These are phyloP conservation scores for Rhynchosporium secalis DNA, from an alignment of 2,329 filamentous ascomycete species.

Conservation along the genomic window DNA sequence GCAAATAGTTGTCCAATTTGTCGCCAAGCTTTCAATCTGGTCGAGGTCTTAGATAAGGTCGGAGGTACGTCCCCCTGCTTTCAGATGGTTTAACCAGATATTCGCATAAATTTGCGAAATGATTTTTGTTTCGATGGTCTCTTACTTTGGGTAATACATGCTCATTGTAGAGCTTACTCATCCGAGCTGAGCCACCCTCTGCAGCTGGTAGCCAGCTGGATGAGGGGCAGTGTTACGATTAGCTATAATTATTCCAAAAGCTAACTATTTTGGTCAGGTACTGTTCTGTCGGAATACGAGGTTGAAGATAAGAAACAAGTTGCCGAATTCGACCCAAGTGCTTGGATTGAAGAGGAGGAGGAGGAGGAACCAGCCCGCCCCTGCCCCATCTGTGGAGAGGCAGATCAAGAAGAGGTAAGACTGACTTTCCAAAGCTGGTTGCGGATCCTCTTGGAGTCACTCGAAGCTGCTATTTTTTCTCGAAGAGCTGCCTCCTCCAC, in stretches of 20 bases:
- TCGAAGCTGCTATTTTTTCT: background rate
- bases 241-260: conserved; percentile 6
- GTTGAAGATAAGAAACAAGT: conserved; percentile 87
- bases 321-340: conserved; percentile 80
- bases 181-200: conserved; percentile 10
- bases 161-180: conserved; percentile 3
- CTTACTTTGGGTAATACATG: conserved; percentile 6
- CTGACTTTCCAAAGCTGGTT: background rate
- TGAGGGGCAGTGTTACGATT: conserved; percentile 7
- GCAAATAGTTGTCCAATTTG: conserved; percentile 99
- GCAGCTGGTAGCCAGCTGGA: conserved; percentile 6
- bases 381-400: conserved; percentile 80
- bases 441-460: background rate
- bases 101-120: conserved; percentile 16
- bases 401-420: conserved; percentile 69
- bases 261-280: conserved; percentile 46
- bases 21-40: conserved; percentile 84
- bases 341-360: conserved; percentile 69
- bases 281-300: conserved; percentile 56
- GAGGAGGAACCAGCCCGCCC: conserved; percentile 75
- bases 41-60: conserved; percentile 77
- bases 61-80: conserved; percentile 63
- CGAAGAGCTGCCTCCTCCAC: background rate
- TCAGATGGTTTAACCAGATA: conserved; percentile 5
- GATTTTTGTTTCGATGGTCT: conserved; percentile 16